phyloP scores from a whole-genome alignment of 2,329 filamentous ascomycete genomes.

The Endoconidiophora laricicola region DNA sequence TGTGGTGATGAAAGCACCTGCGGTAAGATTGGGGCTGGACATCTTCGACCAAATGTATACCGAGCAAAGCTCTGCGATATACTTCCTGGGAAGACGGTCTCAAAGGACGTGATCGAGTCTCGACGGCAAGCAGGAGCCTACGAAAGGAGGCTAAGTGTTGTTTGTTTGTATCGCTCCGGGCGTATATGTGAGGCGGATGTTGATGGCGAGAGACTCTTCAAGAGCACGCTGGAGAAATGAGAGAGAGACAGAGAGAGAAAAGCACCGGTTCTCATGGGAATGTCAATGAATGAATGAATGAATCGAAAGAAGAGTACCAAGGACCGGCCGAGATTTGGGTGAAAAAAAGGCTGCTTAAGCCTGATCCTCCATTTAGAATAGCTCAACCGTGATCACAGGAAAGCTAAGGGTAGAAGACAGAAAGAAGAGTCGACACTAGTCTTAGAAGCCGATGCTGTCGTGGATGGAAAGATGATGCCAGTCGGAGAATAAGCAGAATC shows the following conservation, averaged over 20 bases:
- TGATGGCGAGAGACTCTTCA: not conserved
- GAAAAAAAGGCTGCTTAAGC: constrained; percentile 3
- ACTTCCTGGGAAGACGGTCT: no score
- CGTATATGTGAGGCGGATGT: not conserved
- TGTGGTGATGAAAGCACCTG: constrained; percentile 32
- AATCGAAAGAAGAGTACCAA: constrained; percentile 8
- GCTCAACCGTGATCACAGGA: not conserved
- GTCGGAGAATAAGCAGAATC: no score
- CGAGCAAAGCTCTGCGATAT: not conserved
- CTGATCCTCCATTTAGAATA: constrained; percentile 7
- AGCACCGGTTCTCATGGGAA: constrained; percentile 14
- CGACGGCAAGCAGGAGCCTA: not conserved
- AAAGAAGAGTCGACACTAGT: no score
- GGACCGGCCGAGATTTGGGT: constrained; percentile 9
- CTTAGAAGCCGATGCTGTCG: no score
- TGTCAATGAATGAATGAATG: constrained; percentile 2
- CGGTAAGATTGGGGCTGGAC: constrained; percentile 27
- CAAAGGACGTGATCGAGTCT: no score
- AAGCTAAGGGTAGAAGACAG: no score
- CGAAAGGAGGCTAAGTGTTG: not conserved
- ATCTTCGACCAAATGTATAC: constrained; percentile 19
- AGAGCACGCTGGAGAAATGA: constrained; percentile 2
- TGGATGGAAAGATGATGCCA: no score
- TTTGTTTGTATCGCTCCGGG: not conserved
- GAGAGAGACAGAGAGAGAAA: constrained; percentile 5